Evolutionary conservation across 495 filamentous ascomycete genomes (phyloP).

Genomic region (Lophiotrema nucula): DNA sequence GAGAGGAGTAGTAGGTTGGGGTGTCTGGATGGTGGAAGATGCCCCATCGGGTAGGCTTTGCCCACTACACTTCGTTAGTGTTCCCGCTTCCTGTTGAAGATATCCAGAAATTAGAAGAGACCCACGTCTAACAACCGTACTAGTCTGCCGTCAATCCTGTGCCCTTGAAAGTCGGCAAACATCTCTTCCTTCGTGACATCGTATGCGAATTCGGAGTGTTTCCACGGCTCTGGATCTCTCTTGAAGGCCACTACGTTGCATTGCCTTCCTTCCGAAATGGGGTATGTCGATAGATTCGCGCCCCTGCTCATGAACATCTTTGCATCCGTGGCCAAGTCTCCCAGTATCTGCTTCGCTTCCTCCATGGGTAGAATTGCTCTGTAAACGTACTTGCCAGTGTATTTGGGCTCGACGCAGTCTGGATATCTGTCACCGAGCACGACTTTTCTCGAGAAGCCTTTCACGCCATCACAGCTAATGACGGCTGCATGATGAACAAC

Average conservation of each 20-base stretch:
- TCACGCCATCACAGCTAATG: constrained; percentile 26
- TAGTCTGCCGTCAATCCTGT: background rate
- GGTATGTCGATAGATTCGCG: constrained; percentile 16
- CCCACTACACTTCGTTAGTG: too few relatives aligned
- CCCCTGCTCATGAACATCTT: constrained; percentile 22
- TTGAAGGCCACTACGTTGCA: constrained; percentile 29
- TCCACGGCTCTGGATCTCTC: constrained; percentile 2
- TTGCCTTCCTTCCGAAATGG: constrained; percentile 18
- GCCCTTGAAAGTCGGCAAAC: constrained; percentile 16
- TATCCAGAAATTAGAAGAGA: background rate
- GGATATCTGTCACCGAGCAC: constrained; percentile 19
- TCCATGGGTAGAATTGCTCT: constrained; percentile 25
- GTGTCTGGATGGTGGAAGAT: constrained; percentile 22
- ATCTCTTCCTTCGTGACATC: constrained; percentile 14
- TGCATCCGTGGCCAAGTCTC: constrained; percentile 19
- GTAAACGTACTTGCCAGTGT: constrained; percentile 25
- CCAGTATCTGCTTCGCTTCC: constrained; percentile 19
- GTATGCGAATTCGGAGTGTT: constrained; percentile 5
- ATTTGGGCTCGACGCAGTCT: constrained; percentile 13
- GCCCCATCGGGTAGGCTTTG: constrained; percentile 25
- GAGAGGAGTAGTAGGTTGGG: constrained; percentile 23
- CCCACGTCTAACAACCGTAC: constrained; percentile 4
- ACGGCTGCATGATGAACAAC: constrained; percentile 12
- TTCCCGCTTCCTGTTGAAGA: too few relatives aligned
- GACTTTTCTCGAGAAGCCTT: constrained; percentile 14